Evolutionary conservation across 352 stramenopile species (phyloP).

Genomic region (Plasmopara muralis): DNA sequence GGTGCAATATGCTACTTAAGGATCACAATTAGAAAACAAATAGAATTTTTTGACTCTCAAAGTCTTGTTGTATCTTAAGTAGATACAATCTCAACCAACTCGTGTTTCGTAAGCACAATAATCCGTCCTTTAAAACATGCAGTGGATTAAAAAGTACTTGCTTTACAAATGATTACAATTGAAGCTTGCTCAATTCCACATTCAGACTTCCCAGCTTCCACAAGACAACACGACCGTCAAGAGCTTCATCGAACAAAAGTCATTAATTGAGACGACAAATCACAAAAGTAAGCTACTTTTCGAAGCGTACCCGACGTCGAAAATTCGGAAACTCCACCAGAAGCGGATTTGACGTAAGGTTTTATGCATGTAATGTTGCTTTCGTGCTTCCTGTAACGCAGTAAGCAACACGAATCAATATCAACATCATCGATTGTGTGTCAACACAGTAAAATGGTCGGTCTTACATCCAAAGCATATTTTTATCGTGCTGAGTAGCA

Average conservation of each 20-base stretch:
- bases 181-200: constrained; percentile 75
- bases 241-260: constrained; percentile 30
- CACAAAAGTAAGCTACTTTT: constrained; percentile 1
- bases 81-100: neutral
- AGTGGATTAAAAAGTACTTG: neutral
- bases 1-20: constrained; percentile 8
- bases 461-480: constrained; percentile 74
- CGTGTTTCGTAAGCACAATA: neutral
- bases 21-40: neutral
- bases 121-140: neutral
- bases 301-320: constrained; percentile 63
- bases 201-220: constrained; percentile 73
- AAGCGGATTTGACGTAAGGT: constrained; percentile 40
- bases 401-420: neutral
- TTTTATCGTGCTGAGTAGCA: constrained; percentile 74
- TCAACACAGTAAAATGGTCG: neutral
- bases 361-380: constrained; percentile 83
- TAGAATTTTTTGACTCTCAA: neutral
- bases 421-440: neutral
- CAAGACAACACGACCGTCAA: constrained; percentile 75
- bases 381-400: constrained; percentile 60
- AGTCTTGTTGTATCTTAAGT: too few relatives aligned
- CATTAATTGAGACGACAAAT: neutral
- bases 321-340: constrained; percentile 64
- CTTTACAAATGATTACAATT: constrained; percentile 38